phyloP scores from a whole-genome alignment of 306 rosid species.

The Comarum palustre region DNA sequence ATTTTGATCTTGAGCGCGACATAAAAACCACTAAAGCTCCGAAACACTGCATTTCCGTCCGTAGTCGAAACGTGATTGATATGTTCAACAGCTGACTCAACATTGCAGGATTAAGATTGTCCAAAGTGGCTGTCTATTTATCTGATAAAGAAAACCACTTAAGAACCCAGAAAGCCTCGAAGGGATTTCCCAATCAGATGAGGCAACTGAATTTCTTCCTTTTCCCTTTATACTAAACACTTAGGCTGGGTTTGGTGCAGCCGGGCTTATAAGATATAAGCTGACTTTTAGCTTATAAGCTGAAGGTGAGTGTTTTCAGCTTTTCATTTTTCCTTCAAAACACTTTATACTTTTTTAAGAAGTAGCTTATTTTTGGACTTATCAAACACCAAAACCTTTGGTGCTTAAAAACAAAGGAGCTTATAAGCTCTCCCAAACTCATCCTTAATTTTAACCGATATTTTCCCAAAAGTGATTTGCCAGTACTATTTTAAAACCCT shows the following conservation, averaged over 20 bases:
- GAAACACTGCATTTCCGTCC: background rate
- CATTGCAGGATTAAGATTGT: slow-evolving; percentile 1
- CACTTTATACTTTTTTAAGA: too few species aligned
- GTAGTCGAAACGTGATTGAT: background rate
- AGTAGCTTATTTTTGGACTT: too few species aligned
- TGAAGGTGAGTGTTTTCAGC: too few species aligned
- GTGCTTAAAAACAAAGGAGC: too few species aligned
- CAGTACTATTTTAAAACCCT: background rate
- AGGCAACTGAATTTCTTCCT: background rate
- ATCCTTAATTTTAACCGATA: slow-evolving; percentile 1
- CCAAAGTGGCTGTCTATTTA: slow-evolving; percentile 25
- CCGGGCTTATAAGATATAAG: too few species aligned
- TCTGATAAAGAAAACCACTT: slow-evolving; percentile 30
- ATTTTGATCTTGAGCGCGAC: background rate
- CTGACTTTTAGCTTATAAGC: too few species aligned
- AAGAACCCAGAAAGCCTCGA: background rate
- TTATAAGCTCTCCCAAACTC: too few species aligned
- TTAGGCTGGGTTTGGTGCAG: too few species aligned
- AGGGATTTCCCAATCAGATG: slow-evolving; percentile 9
- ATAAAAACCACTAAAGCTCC: background rate
- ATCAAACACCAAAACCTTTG: too few species aligned
- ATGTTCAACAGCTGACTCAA: slow-evolving; percentile 9
- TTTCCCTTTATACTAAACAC: background rate
- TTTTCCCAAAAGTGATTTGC: background rate
- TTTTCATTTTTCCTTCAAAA: too few species aligned